Evolutionary conservation across 805 yeast genomes (phyloP).

Genomic region (Yarrowia sp.): DNA sequence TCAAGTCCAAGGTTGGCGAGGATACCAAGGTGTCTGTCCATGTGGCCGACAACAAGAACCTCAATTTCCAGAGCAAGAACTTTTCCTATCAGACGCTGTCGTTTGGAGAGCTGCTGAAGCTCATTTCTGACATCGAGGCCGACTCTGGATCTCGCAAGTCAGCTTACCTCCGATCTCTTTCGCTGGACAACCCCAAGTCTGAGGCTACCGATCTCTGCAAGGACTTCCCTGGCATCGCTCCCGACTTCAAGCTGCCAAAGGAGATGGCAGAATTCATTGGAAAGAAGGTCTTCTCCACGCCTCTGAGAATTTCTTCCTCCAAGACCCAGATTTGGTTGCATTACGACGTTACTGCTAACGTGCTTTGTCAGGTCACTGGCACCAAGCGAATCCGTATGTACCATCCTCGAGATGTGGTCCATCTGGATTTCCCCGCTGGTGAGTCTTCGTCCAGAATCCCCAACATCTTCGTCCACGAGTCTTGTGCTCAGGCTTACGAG

Average conservation of each 20-base stretch:
- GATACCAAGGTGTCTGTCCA: constrained; percentile 37
- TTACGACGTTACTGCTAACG: constrained; percentile 42
- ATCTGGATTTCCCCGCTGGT: constrained; percentile 38
- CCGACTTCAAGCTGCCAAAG: constrained; percentile 39
- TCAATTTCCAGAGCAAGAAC: constrained; percentile 40
- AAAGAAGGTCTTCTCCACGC: constrained; percentile 38
- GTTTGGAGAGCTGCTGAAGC: constrained; percentile 37
- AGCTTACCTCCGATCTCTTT: constrained; percentile 37
- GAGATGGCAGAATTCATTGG: constrained; percentile 28
- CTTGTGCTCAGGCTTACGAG: constrained; percentile 36
- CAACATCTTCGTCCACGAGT: constrained; percentile 35
- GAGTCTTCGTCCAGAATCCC: constrained; percentile 39
- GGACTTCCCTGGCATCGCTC: constrained; percentile 38
- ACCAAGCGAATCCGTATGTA: constrained; percentile 39
- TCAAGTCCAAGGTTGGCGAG: constrained; percentile 35
- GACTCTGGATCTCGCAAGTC: not conserved
- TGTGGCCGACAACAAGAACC: constrained; percentile 30
- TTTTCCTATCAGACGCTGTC: constrained; percentile 36
- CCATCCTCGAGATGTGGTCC: constrained; percentile 40
- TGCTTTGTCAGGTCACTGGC: constrained; percentile 41
- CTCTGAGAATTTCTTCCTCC: constrained; percentile 40
- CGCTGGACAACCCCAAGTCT: constrained; percentile 36
- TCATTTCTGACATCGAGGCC: constrained; percentile 30
- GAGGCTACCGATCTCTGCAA: constrained; percentile 36
- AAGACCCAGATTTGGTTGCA: constrained; percentile 41